These are phyloP conservation scores for Bathelium albidoporum DNA, from an alignment of 495 filamentous ascomycete species.

Conservation along the genomic window DNA sequence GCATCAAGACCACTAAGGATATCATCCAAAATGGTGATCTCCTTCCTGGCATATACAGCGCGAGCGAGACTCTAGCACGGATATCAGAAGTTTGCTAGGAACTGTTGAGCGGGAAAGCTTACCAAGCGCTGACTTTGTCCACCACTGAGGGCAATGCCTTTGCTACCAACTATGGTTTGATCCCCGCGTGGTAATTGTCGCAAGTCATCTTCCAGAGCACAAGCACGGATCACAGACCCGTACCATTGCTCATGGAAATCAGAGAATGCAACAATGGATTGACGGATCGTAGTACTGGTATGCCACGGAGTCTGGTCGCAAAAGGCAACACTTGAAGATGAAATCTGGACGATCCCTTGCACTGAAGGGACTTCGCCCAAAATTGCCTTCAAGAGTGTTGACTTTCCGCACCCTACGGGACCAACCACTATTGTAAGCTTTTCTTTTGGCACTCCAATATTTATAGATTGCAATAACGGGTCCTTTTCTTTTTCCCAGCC, in stretches of 20 bases:
- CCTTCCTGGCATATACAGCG: conserved; percentile 40
- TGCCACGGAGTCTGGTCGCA: conserved; percentile 45
- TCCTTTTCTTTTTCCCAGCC: conserved; percentile 39
- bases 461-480: conserved; percentile 28
- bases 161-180: conserved; percentile 51
- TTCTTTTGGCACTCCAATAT: conserved; percentile 32
- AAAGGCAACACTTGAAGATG: conserved; percentile 37
- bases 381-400: conserved; percentile 39
- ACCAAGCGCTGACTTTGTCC: conserved; percentile 58
- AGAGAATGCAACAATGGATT: conserved; percentile 47
- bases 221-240: conserved; percentile 51
- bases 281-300: conserved; percentile 47
- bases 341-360: conserved; percentile 34
- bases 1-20: conserved; percentile 6
- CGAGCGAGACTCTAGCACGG: conserved; percentile 38
- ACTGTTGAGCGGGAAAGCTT: conserved; percentile 11
- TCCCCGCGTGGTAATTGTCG: conserved; percentile 45
- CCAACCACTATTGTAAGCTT: conserved; percentile 37
- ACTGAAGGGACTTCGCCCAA: conserved; percentile 39
- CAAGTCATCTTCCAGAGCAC: conserved; percentile 49
- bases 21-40: conserved; percentile 1
- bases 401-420: conserved; percentile 42
- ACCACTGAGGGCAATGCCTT: conserved; percentile 53
- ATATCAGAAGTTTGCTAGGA: neutral
- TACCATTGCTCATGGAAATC: conserved; percentile 51